Evolutionary conservation across 495 filamentous ascomycete genomes (phyloP).

Genomic region (Cairneyella variabilis): DNA sequence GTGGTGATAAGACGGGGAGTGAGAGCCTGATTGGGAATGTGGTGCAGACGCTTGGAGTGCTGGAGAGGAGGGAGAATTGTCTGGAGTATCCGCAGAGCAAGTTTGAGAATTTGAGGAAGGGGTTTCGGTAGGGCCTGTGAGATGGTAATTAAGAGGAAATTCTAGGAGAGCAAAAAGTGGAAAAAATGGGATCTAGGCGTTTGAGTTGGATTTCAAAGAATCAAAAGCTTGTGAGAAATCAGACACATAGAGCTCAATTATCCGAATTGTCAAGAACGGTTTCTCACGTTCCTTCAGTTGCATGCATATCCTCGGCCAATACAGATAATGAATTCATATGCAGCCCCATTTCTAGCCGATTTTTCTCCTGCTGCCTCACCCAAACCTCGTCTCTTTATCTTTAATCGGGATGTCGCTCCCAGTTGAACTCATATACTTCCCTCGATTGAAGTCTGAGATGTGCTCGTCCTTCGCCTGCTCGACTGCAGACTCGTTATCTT

Average conservation of each 20-base stretch:
- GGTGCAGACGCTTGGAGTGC: constrained; percentile 46
- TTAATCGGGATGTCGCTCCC: constrained; percentile 61
- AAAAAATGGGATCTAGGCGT: too few species aligned
- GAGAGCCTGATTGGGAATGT: constrained; percentile 70
- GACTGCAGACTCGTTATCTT: constrained; percentile 65
- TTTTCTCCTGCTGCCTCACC: too few species aligned
- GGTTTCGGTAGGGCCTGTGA: constrained; percentile 31
- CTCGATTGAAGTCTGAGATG: constrained; percentile 60
- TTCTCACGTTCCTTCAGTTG: too few species aligned
- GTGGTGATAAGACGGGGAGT: constrained; percentile 63
- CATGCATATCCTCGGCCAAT: too few species aligned
- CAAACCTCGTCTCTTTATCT: constrained; percentile 46
- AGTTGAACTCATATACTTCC: constrained; percentile 55
- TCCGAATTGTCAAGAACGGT: too few species aligned
- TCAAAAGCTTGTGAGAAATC: too few species aligned
- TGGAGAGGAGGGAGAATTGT: constrained; percentile 65
- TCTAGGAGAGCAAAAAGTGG: too few species aligned
- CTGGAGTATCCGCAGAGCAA: constrained; percentile 68
- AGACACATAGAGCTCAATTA: too few species aligned
- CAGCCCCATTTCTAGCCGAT: too few species aligned
- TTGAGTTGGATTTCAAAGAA: too few species aligned
- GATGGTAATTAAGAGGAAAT: too few species aligned
- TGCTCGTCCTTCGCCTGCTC: constrained; percentile 75
- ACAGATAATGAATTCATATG: too few species aligned
- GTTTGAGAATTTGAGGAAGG: constrained; percentile 73